These are phyloP conservation scores for Rhizophagus sp. DNA, from an alignment of 192 early-diverging fungal species.

Conservation along the genomic window DNA sequence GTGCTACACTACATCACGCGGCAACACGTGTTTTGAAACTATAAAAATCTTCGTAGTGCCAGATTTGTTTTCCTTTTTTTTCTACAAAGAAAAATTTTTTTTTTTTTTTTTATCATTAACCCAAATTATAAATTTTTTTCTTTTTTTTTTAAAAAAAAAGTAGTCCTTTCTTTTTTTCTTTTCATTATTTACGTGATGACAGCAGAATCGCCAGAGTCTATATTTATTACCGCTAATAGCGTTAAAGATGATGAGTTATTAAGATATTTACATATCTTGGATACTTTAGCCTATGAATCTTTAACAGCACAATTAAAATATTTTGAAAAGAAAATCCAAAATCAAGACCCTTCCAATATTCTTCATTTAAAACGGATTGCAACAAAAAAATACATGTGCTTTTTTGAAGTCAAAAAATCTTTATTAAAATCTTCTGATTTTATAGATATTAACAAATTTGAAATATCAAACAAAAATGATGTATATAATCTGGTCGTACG, in stretches of 20 bases:
- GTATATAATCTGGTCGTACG: not conserved
- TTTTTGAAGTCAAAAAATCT: not conserved
- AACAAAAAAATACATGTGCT: not conserved
- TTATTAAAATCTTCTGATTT: not conserved
- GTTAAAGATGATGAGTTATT: not conserved
- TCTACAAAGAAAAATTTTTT: too few species aligned
- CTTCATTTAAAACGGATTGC: not conserved
- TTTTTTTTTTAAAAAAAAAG: too few species aligned
- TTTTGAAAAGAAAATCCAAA: not conserved
- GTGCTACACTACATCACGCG: too few species aligned
- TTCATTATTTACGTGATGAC: too few species aligned
- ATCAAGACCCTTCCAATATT: not conserved
- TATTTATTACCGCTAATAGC: too few species aligned
- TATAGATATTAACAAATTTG: not conserved
- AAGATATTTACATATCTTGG: not conserved
- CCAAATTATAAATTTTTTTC: too few species aligned
- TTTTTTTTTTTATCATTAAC: too few species aligned
- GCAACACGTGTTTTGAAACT: too few species aligned
- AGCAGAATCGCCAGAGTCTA: too few species aligned
- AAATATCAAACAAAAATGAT: not conserved
- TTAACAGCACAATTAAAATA: not conserved
- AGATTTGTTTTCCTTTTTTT: too few species aligned
- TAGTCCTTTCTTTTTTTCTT: too few species aligned
- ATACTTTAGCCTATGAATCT: not conserved
- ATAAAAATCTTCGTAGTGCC: too few species aligned